Base-by-base conservation (phyloP, 1,284 basidiomycete species). In the Cutaneotrichosporon daszewskae region DNA sequence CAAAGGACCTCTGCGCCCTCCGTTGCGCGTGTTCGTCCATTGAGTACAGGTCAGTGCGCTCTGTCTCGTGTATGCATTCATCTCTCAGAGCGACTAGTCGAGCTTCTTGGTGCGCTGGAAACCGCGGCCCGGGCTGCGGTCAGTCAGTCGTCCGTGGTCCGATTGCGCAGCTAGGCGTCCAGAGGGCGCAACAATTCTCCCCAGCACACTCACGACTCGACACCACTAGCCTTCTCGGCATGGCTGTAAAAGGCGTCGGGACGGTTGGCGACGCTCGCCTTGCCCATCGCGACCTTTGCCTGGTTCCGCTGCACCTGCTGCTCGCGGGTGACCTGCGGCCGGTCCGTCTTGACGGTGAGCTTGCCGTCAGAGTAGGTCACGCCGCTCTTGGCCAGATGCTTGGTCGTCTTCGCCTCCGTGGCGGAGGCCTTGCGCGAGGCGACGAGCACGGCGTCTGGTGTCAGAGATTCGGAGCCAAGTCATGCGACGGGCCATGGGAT, bases 291-390 rank as follows among this genome's bases (percentile, higher is more conserved):
- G 32, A 36, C 32, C 18, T 11, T 16, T 10, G 32, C 40, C 25
- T 42, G 28, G 14, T 25, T 22, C 16, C 5, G 4, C 14, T 48
- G 44, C 23, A 63, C 60, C 44, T 64, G 61, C 37, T 63, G 57
- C 11, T 64, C 55, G 28, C 62, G 47, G 4, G 51, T 45, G 5
- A 55, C 54, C 3, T 61, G 52, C 12, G 55, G 51, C 7, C 45
- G 36, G 40, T 64, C 56, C 12, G 62, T 67, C 37, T 51, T 52
- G n/a, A 65, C 49, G 8, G 26, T 37, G 12, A 64, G 34, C 32
- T 45, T 45, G 18, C 60, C 57, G 31, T 54, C 35, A 16, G 49
- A 23, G 41, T 58, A 54, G 12, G 51, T 54, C 14, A 62, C 51
- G 8, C 58, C 60, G n/a, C 43, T 26, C 4, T 41, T 36, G 16